Evolutionary conservation across 2,329 filamentous ascomycete species (phyloP).

Genomic region (Epichloe bromicola): DNA sequence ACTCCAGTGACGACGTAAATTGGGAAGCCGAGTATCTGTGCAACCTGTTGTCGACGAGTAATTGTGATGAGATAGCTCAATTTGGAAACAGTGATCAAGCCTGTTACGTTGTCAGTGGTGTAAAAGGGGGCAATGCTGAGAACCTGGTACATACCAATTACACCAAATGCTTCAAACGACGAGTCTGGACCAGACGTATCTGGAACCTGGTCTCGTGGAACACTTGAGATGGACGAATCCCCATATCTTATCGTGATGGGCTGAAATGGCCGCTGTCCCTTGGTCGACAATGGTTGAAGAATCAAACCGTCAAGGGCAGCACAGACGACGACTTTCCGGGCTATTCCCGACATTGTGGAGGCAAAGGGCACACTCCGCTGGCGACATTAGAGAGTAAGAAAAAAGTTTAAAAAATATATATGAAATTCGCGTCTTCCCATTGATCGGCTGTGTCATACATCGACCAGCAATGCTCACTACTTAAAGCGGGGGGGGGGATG

Average conservation of each 20-base stretch:
- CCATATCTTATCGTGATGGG: constrained; percentile 60
- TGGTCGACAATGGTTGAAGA: constrained; percentile 56
- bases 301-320: constrained; percentile 74
- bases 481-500: background rate
- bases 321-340: constrained; percentile 68
- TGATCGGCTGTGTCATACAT: too few species aligned
- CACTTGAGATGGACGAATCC: constrained; percentile 34
- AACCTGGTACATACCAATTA: constrained; percentile 32
- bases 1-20: constrained; percentile 84
- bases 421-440: too few species aligned
- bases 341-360: constrained; percentile 56
- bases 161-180: constrained; percentile 46
- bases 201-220: constrained; percentile 31
- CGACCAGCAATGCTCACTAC: too few species aligned
- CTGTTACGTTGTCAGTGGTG: constrained; percentile 33
- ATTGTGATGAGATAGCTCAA: constrained; percentile 79
- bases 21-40: constrained; percentile 67
- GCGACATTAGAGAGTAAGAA: background rate
- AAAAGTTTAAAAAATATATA: background rate
- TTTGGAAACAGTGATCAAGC: constrained; percentile 70
- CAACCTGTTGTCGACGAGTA: constrained; percentile 74
- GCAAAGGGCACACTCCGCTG: background rate
- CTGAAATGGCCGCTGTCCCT: constrained; percentile 41
- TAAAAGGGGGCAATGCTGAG: constrained; percentile 9
- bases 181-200: constrained; percentile 31